Evolutionary conservation across 805 yeast species (phyloP).

Genomic region (Candida rishiriensis): DNA sequence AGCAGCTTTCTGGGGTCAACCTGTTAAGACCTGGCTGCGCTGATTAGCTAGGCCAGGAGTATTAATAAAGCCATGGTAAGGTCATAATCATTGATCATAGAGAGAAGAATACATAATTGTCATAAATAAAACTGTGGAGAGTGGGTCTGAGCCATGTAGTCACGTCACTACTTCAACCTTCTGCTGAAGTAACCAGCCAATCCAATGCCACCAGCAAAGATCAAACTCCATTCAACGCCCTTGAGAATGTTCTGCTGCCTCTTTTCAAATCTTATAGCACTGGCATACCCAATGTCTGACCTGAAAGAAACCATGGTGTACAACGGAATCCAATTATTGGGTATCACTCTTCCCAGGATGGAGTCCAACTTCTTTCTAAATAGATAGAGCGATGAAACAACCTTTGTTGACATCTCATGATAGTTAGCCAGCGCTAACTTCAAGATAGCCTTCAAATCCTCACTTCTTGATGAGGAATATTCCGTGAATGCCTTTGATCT

Average conservation of each 20-base stretch:
- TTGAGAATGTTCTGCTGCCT: conserved; percentile 52
- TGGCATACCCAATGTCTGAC: conserved; percentile 72
- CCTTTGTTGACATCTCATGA: conserved; percentile 82
- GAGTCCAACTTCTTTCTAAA: conserved; percentile 68
- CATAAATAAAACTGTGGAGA: too few relatives aligned
- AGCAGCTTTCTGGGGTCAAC: too few relatives aligned
- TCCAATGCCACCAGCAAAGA: conserved; percentile 12
- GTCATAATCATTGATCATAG: too few relatives aligned
- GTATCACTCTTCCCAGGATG: conserved; percentile 51
- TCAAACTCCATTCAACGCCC: conserved; percentile 17
- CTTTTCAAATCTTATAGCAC: conserved; percentile 51
- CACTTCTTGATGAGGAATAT: conserved; percentile 53
- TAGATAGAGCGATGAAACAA: conserved; percentile 54
- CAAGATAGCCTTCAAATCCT: conserved; percentile 71
- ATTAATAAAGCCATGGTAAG: too few relatives aligned
- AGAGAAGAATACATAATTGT: too few relatives aligned
- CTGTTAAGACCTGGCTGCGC: too few relatives aligned
- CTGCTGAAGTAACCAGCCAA: conserved; percentile 5
- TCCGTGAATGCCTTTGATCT: conserved; percentile 45
- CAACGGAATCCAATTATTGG: conserved; percentile 74
- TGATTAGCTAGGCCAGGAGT: too few relatives aligned
- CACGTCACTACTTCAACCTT: conserved; percentile 1
- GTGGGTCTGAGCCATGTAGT: too few relatives aligned
- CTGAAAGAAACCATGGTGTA: conserved; percentile 92
- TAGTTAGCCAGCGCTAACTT: conserved; percentile 78